Evolutionary conservation across 1,284 basidiomycete genomes (phyloP).

Genomic region (Boletus nobilissimus): DNA sequence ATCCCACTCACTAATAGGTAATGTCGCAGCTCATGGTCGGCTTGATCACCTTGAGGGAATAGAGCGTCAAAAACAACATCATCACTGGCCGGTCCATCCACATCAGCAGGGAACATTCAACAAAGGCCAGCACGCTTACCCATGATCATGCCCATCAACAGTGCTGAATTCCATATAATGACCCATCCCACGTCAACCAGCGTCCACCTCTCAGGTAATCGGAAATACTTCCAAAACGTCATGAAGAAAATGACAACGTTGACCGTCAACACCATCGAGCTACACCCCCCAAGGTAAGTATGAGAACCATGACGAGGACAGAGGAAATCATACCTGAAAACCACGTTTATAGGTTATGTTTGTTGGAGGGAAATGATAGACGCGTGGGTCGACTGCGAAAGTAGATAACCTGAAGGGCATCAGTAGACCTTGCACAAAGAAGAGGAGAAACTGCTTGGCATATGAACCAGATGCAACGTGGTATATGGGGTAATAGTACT

Average conservation of each 20-base stretch:
- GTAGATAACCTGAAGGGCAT: too few relatives aligned
- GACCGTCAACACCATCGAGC: conserved; percentile 32
- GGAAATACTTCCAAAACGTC: conserved; percentile 32
- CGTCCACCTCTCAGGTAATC: conserved; percentile 26
- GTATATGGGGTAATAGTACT: too few relatives aligned
- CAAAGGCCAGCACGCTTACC: not conserved
- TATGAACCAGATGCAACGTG: conserved; percentile 35
- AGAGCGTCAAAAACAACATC: conserved; percentile 38
- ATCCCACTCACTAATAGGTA: conserved; percentile 31
- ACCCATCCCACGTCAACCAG: conserved; percentile 10
- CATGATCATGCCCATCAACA: conserved; percentile 22
- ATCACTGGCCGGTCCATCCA: conserved; percentile 18
- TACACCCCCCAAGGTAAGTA: conserved; percentile 14
- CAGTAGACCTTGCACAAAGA: conserved; percentile 23
- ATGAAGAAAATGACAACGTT: conserved; percentile 30
- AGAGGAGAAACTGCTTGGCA: conserved; percentile 34
- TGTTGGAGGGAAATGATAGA: conserved; percentile 23
- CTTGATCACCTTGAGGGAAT: conserved; percentile 26
- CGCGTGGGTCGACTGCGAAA: not conserved
- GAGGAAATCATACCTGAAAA: conserved; percentile 31
- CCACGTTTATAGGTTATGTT: conserved; percentile 27
- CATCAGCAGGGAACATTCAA: not conserved
- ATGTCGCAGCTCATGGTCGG: conserved; percentile 30
- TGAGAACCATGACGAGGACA: not conserved
- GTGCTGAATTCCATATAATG: conserved; percentile 31